phyloP scores from a whole-genome alignment of 2,329 filamentous ascomycete genomes.

The Cadophora sp. region DNA sequence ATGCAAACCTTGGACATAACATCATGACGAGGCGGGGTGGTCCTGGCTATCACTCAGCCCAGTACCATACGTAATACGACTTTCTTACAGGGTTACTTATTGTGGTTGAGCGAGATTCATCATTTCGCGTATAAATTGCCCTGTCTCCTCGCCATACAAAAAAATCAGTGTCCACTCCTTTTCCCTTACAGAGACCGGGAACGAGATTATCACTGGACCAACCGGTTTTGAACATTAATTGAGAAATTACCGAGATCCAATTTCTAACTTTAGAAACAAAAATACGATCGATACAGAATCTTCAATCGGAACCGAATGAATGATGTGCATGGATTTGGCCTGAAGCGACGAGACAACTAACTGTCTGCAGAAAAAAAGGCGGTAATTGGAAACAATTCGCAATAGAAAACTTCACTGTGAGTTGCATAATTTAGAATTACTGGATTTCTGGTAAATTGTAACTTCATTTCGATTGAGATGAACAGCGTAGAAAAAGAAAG shows the following conservation, averaged over 20 bases:
- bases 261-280: slow-evolving; percentile 9
- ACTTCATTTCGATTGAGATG: neutral
- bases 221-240: neutral
- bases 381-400: too few relatives aligned
- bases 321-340: too few relatives aligned
- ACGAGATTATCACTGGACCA: slow-evolving; percentile 12
- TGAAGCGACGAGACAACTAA: too few relatives aligned
- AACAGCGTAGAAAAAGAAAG: too few relatives aligned
- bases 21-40: slow-evolving; percentile 1
- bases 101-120: slow-evolving; percentile 19
- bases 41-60: slow-evolving; percentile 11
- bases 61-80: neutral
- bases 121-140: slow-evolving; percentile 24
- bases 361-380: too few relatives aligned
- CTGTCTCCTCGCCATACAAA: neutral
- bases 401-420: too few relatives aligned
- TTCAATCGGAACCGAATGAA: neutral
- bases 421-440: neutral
- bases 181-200: slow-evolving; percentile 2
- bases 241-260: slow-evolving; percentile 11
- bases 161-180: slow-evolving; percentile 7
- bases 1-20: neutral
- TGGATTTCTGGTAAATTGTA: neutral
- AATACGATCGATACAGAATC: neutral
- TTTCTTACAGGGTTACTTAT: neutral